Conservation (phyloP, 2,329 filamentous ascomycete species). For the Claviceps cyperi region DNA sequence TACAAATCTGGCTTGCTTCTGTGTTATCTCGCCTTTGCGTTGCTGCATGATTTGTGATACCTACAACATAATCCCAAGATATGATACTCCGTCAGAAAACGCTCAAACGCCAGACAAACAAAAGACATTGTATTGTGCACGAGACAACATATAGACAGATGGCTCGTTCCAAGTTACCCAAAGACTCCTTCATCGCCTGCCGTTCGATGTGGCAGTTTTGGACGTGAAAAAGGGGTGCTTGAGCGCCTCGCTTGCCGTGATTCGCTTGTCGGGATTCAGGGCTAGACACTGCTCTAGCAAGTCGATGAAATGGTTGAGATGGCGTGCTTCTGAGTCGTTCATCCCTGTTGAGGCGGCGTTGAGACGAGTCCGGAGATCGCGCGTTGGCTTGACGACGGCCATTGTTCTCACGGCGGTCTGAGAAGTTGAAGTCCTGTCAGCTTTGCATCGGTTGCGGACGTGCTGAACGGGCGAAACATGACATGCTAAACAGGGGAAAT, state of each 20-base stretch:
- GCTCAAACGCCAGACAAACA: background rate
- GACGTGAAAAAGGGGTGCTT: conserved; percentile 72
- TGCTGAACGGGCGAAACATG: background rate
- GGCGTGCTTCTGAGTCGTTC: conserved; percentile 57
- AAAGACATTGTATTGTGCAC: background rate
- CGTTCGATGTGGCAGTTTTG: conserved; percentile 3
- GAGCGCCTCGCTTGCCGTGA: conserved; percentile 73
- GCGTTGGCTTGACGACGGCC: conserved; percentile 57
- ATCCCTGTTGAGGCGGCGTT: conserved; percentile 60
- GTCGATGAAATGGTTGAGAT: conserved; percentile 73
- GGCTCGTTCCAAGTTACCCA: background rate
- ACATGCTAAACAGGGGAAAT: background rate
- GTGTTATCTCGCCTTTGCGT: no score
- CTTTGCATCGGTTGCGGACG: background rate
- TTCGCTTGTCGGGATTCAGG: conserved; percentile 83
- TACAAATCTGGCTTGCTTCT: no score
- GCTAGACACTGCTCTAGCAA: conserved; percentile 76
- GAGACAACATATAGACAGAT: background rate
- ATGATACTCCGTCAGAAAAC: background rate
- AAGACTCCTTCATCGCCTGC: background rate
- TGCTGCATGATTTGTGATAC: no score
- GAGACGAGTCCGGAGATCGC: conserved; percentile 71
- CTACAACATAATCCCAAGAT: no score
- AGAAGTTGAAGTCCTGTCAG: background rate
- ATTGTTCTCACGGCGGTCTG: conserved; percentile 55